Percentiles rank a stretch among this genome's conserved stretches.
Evolutionary conservation across 768 basidiomycete genomes (phyloP).

Genomic region (Suillus subluteus): DNA sequence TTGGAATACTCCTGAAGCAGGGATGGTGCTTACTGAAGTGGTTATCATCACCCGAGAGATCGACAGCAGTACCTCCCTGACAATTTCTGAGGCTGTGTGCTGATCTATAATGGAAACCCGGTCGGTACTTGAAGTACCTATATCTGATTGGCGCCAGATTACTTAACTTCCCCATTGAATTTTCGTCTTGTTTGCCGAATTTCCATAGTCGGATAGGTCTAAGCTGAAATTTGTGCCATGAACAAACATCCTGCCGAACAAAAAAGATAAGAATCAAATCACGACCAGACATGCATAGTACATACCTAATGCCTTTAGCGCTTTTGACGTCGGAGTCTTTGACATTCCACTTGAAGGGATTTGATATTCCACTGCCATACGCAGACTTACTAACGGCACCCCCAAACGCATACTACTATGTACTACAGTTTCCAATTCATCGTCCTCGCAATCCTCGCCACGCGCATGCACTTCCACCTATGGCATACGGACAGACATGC

Average conservation of each 20-base stretch:
- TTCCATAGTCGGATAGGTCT: background rate
- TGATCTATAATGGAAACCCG: conserved; percentile 34
- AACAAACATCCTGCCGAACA: conserved; percentile 30
- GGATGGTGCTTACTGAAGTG: conserved; percentile 40
- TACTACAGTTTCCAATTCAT: background rate
- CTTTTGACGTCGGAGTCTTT: conserved; percentile 46
- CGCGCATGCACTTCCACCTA: background rate
- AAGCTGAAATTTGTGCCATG: background rate
- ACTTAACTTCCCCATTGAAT: background rate
- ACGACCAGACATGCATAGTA: background rate
- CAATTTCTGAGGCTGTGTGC: conserved; percentile 48
- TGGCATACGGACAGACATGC: background rate
- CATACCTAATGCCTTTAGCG: conserved; percentile 46
- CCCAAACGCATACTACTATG: background rate
- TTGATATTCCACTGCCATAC: conserved; percentile 12
- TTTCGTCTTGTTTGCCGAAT: background rate
- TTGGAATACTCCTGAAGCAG: background rate
- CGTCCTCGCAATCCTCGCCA: background rate
- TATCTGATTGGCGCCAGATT: background rate
- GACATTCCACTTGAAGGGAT: conserved; percentile 52
- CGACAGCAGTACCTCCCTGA: conserved; percentile 53
- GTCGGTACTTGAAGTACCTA: too few species aligned
- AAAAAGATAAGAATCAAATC: background rate
- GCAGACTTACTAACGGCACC: background rate
- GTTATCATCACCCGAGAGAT: conserved; percentile 58